phyloP scores from a whole-genome alignment of 176 grass and related monocot genomes.

The Oryza punctata region DNA sequence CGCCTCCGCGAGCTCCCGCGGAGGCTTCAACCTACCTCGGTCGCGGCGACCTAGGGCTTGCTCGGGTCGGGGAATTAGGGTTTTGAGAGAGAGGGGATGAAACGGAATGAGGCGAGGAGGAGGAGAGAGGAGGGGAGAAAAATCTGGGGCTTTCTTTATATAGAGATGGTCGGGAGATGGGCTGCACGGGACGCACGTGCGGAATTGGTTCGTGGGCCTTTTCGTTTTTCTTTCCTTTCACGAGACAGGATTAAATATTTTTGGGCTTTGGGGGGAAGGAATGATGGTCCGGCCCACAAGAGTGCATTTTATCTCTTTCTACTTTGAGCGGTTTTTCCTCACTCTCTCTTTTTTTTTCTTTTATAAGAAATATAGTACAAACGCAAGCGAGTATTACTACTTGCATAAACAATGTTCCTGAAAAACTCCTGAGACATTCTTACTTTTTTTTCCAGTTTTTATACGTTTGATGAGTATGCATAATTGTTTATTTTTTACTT shows the following conservation, averaged over 20 bases:
- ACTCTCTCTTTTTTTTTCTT: too few species aligned
- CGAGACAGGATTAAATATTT: neutral
- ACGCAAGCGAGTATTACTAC: too few species aligned
- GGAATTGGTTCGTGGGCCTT: neutral
- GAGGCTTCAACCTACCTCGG: slow-evolving; percentile 29
- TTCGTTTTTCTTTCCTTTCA: neutral
- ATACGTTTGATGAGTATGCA: neutral
- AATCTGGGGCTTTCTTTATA: slow-evolving; percentile 14
- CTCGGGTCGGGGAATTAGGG: slow-evolving; percentile 38
- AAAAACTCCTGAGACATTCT: neutral
- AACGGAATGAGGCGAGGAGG: neutral
- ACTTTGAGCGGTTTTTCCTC: neutral
- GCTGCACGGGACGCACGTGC: slow-evolving; percentile 13
- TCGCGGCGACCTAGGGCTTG: slow-evolving; percentile 21
- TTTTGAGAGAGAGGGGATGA: slow-evolving; percentile 30
- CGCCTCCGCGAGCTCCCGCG: neutral
- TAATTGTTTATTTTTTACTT: neutral
- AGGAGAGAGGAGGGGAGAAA: neutral
- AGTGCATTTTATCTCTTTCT: neutral
- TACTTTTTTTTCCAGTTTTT: too few species aligned
- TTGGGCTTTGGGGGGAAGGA: neutral
- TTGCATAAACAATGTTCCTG: neutral
- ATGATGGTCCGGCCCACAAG: too few species aligned
- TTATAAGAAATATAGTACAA: too few species aligned
- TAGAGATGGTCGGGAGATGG: neutral